Evolutionary conservation across 2,329 filamentous ascomycete species (phyloP).

Genomic region (Ilyonectria robusta): DNA sequence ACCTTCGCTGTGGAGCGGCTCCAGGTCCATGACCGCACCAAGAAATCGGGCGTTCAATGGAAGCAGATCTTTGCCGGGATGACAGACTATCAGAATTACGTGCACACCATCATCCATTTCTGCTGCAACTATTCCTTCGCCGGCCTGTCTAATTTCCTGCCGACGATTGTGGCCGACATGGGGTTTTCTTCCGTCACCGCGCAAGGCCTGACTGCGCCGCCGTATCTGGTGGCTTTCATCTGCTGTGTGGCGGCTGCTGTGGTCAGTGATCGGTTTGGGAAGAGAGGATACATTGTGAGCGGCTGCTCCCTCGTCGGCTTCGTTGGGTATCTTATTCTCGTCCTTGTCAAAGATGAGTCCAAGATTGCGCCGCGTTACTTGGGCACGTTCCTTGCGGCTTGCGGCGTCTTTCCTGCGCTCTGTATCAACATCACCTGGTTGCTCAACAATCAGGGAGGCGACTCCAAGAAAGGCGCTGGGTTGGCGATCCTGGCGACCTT

Average conservation of each 20-base stretch:
- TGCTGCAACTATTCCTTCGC: constrained; percentile 37
- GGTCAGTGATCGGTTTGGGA: constrained; percentile 25
- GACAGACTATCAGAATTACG: constrained; percentile 29
- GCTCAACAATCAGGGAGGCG: constrained; percentile 33
- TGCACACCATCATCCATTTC: constrained; percentile 32
- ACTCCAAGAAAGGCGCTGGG: constrained; percentile 33
- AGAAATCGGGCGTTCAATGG: constrained; percentile 28
- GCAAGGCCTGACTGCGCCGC: constrained; percentile 29
- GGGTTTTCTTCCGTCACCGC: constrained; percentile 30
- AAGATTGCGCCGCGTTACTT: constrained; percentile 21
- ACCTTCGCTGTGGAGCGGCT: constrained; percentile 27
- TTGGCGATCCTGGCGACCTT: constrained; percentile 28
- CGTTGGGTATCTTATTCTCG: constrained; percentile 19
- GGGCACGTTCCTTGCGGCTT: constrained; percentile 24
- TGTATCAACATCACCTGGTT: constrained; percentile 34
- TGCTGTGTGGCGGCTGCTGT: constrained; percentile 25
- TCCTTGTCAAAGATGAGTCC: constrained; percentile 20
- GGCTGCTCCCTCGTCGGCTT: constrained; percentile 7
- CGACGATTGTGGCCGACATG: constrained; percentile 31
- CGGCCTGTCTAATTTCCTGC: constrained; percentile 33
- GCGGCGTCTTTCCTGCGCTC: constrained; percentile 32
- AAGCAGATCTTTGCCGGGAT: constrained; percentile 27
- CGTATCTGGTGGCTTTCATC: constrained; percentile 29
- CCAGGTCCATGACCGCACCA: constrained; percentile 25
- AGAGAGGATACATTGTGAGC: constrained; percentile 27